Conservation (phyloP, 2,329 filamentous ascomycete species). For the Aspergillus pseudoviridinutans region DNA sequence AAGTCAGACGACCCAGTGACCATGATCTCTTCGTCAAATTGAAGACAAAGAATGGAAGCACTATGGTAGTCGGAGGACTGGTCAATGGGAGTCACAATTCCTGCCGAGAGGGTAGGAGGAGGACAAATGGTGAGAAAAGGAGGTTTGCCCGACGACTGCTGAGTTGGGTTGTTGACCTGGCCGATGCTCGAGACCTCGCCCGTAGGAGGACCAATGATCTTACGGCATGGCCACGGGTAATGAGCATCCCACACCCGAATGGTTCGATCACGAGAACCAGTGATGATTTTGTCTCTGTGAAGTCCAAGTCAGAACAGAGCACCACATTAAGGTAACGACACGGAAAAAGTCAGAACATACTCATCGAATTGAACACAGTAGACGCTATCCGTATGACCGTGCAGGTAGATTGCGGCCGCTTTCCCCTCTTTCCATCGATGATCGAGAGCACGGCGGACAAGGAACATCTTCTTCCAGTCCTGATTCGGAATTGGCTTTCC, state of each 20-base stretch:
- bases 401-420: constrained; percentile 79
- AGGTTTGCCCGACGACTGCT: constrained; percentile 36
- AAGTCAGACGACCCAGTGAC: constrained; percentile 93
- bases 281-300: constrained; percentile 82
- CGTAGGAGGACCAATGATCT: constrained; percentile 76
- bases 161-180: constrained; percentile 47
- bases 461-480: constrained; percentile 83
- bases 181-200: constrained; percentile 38
- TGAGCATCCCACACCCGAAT: constrained; percentile 95
- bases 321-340: neutral
- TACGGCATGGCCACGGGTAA: constrained; percentile 71
- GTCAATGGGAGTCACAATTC: constrained; percentile 42
- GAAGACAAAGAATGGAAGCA: constrained; percentile 89
- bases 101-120: constrained; percentile 50
- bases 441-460: constrained; percentile 70
- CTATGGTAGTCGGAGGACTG: constrained; percentile 64
- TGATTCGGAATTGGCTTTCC: constrained; percentile 57
- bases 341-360: constrained; percentile 48
- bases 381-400: constrained; percentile 91
- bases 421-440: constrained; percentile 74
- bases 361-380: constrained; percentile 99
- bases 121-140: constrained; percentile 48
- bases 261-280: constrained; percentile 89
- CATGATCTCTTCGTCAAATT: constrained; percentile 89
- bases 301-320: constrained; percentile 32